A percentile compares a stretch with the other conserved stretches of the same genome.
phyloP scores from a whole-genome alignment of 2,329 filamentous ascomycete genomes.

The Helotiales sp. region DNA sequence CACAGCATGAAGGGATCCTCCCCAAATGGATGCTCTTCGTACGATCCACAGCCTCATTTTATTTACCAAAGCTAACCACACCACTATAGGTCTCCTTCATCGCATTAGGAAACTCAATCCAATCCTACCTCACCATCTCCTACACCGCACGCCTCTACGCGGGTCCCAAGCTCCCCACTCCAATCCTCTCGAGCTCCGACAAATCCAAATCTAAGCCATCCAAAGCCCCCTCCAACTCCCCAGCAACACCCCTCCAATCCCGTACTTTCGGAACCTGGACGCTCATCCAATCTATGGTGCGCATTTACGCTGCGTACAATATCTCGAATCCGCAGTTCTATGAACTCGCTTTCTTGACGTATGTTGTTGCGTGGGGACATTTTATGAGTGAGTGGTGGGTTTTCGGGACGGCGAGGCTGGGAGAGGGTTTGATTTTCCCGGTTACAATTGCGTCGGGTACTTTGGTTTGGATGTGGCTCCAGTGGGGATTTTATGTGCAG shows the following conservation, averaged over 20 bases:
- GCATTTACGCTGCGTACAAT: constrained; percentile 71
- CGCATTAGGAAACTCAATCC: constrained; percentile 82
- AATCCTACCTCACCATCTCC: constrained; percentile 79
- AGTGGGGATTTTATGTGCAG: constrained; percentile 73
- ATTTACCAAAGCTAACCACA: constrained; percentile 6
- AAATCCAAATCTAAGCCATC: constrained; percentile 18
- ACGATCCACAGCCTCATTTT: constrained; percentile 37
- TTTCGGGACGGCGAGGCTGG: constrained; percentile 75
- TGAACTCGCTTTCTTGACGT: constrained; percentile 67
- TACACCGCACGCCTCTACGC: constrained; percentile 90
- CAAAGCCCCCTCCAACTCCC: constrained; percentile 78
- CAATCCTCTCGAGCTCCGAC: constrained; percentile 53
- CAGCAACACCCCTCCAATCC: constrained; percentile 71
- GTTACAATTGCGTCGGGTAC: constrained; percentile 55
- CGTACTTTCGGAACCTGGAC: constrained; percentile 77
- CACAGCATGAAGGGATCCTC: constrained; percentile 53
- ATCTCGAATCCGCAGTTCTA: constrained; percentile 64
- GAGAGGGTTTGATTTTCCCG: constrained; percentile 59
- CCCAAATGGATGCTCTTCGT: constrained; percentile 71
- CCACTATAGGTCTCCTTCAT: constrained; percentile 73
- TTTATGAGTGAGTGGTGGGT: constrained; percentile 76
- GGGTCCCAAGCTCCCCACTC: constrained; percentile 53
- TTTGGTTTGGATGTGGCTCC: constrained; percentile 66
- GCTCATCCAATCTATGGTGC: constrained; percentile 62
- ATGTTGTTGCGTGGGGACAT: constrained; percentile 61